Base-by-base conservation (phyloP, 257 asterid species). In the Salvia rosmarinus region DNA sequence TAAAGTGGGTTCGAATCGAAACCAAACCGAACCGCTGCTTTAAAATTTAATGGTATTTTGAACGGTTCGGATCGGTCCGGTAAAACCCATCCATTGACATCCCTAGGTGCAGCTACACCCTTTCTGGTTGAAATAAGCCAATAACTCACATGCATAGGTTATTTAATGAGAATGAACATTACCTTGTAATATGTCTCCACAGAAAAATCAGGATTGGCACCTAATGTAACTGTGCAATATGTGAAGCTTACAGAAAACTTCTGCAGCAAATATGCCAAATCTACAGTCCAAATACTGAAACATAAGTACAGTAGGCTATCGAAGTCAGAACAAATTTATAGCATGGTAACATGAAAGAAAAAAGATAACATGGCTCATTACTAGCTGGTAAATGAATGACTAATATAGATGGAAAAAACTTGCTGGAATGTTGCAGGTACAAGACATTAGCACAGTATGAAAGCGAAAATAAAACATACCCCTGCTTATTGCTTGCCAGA, bases 261-360 rank as follows among this genome's bases (percentile, higher is more conserved):
- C 82, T 86, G 96, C 88, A 94, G 87, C 81, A 94, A 79, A 87
- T 87, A 91, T 62, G 99, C 99, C 87, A 94, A 83, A 84, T 94
- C 98, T 82, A 92, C 98, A 0, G 98, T 92, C 98, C 98, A 92
- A 47, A 88, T 80, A 81, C 98, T 92, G 96, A 84, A 82, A 64
- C 73, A 82, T 50, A 32, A 81, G 55, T 61, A 47, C 19, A 64
- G 72, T 71, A 73, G 70, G 78, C 54, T 75, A 62, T 79, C 78
- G 30, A 25, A 25, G 30, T 25, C 30, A 87, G 86, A 70, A 34
- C 60, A 50, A 60, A 55, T 37, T 72, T 37, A 60, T 46, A 37
- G 75, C 54, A 64, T 20, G 23, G 52, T 13, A 9, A 39, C 44
- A n/a, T 9, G 56, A 13, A 1, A 30, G 58, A 52, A 50, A 68